Base-by-base conservation (phyloP, 352 stramenopile species). In the Phytophthora macrochlamydospora region DNA sequence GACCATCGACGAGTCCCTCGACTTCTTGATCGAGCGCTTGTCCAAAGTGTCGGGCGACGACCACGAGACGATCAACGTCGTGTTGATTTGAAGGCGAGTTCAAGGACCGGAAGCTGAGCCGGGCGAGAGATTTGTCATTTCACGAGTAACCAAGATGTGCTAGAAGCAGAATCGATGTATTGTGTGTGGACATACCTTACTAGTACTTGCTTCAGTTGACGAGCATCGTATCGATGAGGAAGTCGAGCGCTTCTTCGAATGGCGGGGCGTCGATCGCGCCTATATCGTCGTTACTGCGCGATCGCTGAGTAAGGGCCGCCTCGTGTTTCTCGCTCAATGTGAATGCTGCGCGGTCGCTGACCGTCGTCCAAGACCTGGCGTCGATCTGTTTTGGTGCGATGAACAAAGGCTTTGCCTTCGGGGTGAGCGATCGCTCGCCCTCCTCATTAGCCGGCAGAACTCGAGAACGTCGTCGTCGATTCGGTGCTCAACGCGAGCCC, bases 21-120 rank as follows among this genome's bases (percentile, higher is more conserved):
- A 88, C 42, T 88, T 88, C 48, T 76, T 88, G 37, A 88, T 86
- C 53, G 74, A 72, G 6, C 37, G 56, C n/a, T 71, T 76, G 51
- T 70, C 52, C 6, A 65, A 56, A 28, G 50, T 13, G 3, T n/a
- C 64, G 7, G 49, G 30, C 29, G 31, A 32, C 32, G 52, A 66
- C 6, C 28, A 56, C 5, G 7, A 2, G 31, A 42, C 33, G 1
- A 46, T 68, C 7, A 48, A 65, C 14, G 35, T 75, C 29, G 18
- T 44, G 49, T 35, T 75, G 18, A 24, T 24, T 24, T 24, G 18
- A 24, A 24, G 18, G 18, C 18, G 18, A 24, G 18, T 24, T 24
- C 18, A 24, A 24, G 18, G 18, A 24, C 18, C 18, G 18, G 18
- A 24, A 24, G 18, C 18, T 24, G 18, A 24, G 18, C 18, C 18